Evolutionary conservation across 2,329 filamentous ascomycete species (phyloP).

Genomic region (Colletotrichum magnum): DNA sequence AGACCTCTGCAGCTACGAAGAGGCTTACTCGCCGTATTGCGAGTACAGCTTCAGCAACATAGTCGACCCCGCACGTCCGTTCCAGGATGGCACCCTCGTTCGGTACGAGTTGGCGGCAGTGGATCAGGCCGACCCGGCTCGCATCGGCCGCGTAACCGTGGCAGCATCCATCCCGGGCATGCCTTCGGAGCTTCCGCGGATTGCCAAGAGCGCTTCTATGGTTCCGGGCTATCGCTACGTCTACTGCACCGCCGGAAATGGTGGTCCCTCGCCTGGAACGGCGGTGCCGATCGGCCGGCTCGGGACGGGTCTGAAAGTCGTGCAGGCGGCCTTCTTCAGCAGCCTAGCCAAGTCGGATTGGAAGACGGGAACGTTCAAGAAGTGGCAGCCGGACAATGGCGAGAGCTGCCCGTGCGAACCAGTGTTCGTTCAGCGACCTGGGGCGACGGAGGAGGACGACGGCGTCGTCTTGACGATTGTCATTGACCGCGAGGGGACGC

Average conservation of each 20-base stretch:
- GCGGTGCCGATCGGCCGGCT: constrained; percentile 38
- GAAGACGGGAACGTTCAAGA: constrained; percentile 39
- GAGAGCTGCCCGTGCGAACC: constrained; percentile 47
- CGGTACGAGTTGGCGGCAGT: constrained; percentile 40
- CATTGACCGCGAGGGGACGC: constrained; percentile 36
- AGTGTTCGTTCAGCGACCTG: constrained; percentile 40
- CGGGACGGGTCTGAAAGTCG: constrained; percentile 24
- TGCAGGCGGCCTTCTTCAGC: constrained; percentile 39
- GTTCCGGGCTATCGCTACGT: constrained; percentile 39
- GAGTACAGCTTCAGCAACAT: constrained; percentile 52
- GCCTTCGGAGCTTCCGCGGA: constrained; percentile 41
- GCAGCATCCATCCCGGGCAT: constrained; percentile 38
- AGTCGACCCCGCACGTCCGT: constrained; percentile 23
- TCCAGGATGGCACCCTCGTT: constrained; percentile 30
- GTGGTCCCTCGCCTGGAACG: constrained; percentile 37
- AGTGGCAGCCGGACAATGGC: constrained; percentile 40
- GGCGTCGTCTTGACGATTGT: constrained; percentile 41
- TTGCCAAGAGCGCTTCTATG: constrained; percentile 40
- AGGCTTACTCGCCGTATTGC: constrained; percentile 27
- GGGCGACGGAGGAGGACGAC: constrained; percentile 39
- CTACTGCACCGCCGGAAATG: constrained; percentile 40
- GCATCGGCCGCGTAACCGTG: constrained; percentile 30
- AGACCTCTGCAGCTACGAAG: constrained; percentile 42
- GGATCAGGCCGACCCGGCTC: neutral
- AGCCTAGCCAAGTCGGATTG: constrained; percentile 42